A percentile compares a stretch with the other conserved stretches of the same genome.
Conservation (phyloP, 169 alveolate genomes). For the Eimeria mitis region DNA sequence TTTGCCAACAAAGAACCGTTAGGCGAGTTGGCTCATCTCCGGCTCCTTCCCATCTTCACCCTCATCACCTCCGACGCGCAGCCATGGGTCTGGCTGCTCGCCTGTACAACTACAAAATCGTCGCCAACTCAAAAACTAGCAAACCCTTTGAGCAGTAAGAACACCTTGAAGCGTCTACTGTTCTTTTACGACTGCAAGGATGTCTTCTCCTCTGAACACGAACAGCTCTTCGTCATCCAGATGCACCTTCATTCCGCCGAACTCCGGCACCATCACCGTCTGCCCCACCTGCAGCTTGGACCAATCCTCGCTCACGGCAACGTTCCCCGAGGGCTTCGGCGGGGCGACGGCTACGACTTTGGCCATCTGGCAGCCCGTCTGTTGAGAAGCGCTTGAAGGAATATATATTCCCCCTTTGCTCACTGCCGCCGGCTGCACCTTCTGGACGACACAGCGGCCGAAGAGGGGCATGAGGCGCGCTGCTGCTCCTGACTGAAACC, state of each 20-base stretch:
- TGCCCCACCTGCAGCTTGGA: constrained; percentile 89
- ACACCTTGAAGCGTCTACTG: neutral
- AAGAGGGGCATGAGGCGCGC: constrained; percentile 90
- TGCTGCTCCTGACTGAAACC: constrained; percentile 80
- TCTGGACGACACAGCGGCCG: constrained; percentile 91
- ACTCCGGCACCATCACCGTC: constrained; percentile 93
- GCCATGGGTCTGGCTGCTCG: neutral
- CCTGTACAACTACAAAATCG: neutral
- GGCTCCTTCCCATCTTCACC: neutral
- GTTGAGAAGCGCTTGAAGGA: constrained; percentile 90
- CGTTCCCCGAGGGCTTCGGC: constrained; percentile 21
- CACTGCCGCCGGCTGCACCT: constrained; percentile 85
- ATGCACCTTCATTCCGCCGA: constrained; percentile 92
- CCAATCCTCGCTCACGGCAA: constrained; percentile 27
- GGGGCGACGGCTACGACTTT: constrained; percentile 84
- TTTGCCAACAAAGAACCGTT: neutral
- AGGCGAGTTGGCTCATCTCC: neutral
- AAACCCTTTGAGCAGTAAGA: neutral
- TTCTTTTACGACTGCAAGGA: constrained; percentile 87
- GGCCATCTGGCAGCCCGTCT: constrained; percentile 86
- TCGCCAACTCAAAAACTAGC: neutral
- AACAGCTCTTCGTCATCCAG: constrained; percentile 91
- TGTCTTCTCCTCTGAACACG: constrained; percentile 91
- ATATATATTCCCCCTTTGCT: constrained; percentile 91
- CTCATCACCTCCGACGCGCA: neutral